These are phyloP conservation scores for Rhizoclosmatium sp. DNA, from an alignment of 192 early-diverging fungal genomes.

Conservation along the genomic window DNA sequence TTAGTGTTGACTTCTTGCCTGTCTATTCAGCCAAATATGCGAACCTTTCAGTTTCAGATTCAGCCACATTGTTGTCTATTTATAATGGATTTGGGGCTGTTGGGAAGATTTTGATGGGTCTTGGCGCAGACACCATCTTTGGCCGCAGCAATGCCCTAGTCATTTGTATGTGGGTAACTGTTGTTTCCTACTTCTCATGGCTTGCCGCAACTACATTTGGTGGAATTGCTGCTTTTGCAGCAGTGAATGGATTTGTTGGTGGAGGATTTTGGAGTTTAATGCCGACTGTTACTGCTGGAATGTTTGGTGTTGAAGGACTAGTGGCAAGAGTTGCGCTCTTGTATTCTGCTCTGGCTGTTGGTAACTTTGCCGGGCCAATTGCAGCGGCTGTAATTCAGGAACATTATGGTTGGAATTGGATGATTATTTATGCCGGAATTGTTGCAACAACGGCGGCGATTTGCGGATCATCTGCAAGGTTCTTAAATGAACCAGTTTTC, in stretches of 20 bases:
- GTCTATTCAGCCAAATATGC: neutral
- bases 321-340: conserved; percentile 29
- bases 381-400: neutral
- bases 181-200: conserved; percentile 33
- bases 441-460: neutral
- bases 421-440: conserved; percentile 3
- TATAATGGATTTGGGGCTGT: conserved; percentile 72
- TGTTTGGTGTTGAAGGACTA: conserved; percentile 26
- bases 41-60: neutral
- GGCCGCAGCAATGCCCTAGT: conserved; percentile 72
- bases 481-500: neutral
- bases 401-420: neutral
- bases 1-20: conserved; percentile 16
- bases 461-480: neutral
- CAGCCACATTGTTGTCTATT: conserved; percentile 48
- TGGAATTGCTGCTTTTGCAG: neutral
- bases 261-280: conserved; percentile 41
- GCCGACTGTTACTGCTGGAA: conserved; percentile 37
- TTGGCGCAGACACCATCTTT: conserved; percentile 60
- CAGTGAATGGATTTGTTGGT: conserved; percentile 24
- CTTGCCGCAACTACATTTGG: neutral
- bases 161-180: conserved; percentile 46
- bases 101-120: conserved; percentile 71
- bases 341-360: conserved; percentile 19
- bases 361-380: conserved; percentile 26